Conservation (phyloP, 1,284 basidiomycete species). For the Inonotus obliquus region DNA sequence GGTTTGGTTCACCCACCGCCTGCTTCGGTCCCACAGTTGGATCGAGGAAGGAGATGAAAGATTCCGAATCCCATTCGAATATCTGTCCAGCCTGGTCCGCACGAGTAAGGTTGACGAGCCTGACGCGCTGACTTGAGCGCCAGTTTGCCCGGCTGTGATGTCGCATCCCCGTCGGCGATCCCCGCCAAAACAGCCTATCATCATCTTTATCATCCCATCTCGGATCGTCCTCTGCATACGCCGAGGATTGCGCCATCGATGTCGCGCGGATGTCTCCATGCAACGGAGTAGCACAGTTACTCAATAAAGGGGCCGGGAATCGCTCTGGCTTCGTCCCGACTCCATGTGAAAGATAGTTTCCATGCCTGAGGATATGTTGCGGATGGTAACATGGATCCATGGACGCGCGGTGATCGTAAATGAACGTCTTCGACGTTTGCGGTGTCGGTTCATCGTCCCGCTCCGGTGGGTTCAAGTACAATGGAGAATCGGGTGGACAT, state of each 20-base stretch:
- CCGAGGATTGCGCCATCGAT: slow-evolving; percentile 31
- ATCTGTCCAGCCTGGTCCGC: slow-evolving; percentile 33
- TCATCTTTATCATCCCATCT: slow-evolving; percentile 53
- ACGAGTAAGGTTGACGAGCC: slow-evolving; percentile 30
- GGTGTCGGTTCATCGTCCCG: slow-evolving; percentile 20
- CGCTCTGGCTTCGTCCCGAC: slow-evolving; percentile 42
- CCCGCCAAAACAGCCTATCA: slow-evolving; percentile 58
- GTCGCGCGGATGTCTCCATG: slow-evolving; percentile 60
- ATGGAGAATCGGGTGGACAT: slow-evolving; percentile 38
- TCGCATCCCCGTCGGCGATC: slow-evolving; percentile 61
- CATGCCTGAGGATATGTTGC: slow-evolving; percentile 42
- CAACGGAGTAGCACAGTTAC: slow-evolving; percentile 49
- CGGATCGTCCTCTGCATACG: slow-evolving; percentile 41
- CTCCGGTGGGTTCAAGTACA: slow-evolving; percentile 24
- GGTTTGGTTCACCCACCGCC: slow-evolving; percentile 40
- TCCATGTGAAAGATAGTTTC: slow-evolving; percentile 48
- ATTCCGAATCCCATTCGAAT: slow-evolving; percentile 21
- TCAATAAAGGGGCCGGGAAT: slow-evolving; percentile 45
- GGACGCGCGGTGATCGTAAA: slow-evolving; percentile 39
- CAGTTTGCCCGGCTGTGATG: slow-evolving; percentile 41
- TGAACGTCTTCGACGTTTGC: slow-evolving; percentile 40
- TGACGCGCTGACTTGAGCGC: slow-evolving; percentile 45
- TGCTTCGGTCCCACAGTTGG: slow-evolving; percentile 21
- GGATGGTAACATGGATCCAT: slow-evolving; percentile 63
- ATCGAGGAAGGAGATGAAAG: slow-evolving; percentile 26